These are phyloP conservation scores for Magnaporthales sp. DNA, from an alignment of 2,329 filamentous ascomycete species.

Conservation along the genomic window DNA sequence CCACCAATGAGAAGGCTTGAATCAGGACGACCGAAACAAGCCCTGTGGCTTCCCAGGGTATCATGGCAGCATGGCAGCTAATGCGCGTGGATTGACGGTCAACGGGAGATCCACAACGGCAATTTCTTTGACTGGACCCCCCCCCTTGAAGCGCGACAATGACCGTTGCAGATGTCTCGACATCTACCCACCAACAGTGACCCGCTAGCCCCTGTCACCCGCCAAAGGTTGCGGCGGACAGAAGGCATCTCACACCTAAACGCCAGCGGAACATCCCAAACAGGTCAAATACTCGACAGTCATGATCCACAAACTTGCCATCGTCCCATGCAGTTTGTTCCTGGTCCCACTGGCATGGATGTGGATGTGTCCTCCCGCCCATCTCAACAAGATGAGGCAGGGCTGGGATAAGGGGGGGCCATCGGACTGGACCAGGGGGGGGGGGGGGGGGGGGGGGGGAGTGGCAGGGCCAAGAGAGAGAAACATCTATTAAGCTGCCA, in stretches of 20 bases:
- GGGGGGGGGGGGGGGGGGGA: too few species aligned
- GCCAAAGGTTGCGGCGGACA: not conserved
- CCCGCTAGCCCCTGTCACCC: not conserved
- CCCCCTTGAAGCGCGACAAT: not conserved
- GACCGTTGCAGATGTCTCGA: not conserved
- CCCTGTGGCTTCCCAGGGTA: not conserved
- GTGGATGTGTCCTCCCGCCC: not conserved
- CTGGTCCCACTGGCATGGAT: not conserved
- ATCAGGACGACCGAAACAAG: not conserved
- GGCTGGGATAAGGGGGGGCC: not conserved
- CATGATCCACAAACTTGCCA: not conserved
- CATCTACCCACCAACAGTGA: not conserved
- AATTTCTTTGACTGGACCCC: not conserved
- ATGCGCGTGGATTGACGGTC: not conserved
- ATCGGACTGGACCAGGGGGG: not conserved
- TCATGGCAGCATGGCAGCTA: not conserved
- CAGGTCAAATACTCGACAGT: not conserved
- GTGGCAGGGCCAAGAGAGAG: not conserved
- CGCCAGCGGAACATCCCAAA: not conserved
- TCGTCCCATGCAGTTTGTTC: not conserved
- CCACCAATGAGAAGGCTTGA: not conserved
- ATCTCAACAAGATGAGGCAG: not conserved
- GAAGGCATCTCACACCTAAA: not conserved
- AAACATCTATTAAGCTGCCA: not conserved
- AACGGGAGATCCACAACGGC: not conserved